Evolutionary conservation across 1,284 basidiomycete species (phyloP).

Genomic region (Schizophyllum amplum): DNA sequence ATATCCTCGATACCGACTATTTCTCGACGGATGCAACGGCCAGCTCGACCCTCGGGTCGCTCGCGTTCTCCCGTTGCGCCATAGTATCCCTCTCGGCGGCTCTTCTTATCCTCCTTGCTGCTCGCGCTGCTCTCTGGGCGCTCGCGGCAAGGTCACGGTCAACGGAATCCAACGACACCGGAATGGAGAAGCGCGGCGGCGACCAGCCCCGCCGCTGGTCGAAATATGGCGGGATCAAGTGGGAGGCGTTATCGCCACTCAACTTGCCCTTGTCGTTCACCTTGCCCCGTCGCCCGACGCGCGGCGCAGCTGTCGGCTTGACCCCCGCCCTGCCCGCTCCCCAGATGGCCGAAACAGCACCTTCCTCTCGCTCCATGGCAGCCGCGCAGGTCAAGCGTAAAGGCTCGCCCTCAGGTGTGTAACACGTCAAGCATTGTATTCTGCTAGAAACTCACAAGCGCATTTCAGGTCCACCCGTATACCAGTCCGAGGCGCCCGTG

Average conservation of each 20-base stretch:
- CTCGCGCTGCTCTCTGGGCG: neutral
- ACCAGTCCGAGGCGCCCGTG: conserved; percentile 12
- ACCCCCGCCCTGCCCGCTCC: neutral
- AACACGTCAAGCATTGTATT: neutral
- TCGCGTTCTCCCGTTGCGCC: neutral
- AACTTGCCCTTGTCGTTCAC: neutral
- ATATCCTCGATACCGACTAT: neutral
- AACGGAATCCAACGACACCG: neutral
- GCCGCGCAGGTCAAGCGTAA: neutral
- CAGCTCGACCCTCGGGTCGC: neutral
- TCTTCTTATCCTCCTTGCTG: neutral
- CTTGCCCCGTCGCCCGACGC: neutral
- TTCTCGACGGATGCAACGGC: neutral
- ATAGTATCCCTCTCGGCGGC: neutral
- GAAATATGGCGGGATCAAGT: neutral
- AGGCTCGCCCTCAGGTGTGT: neutral
- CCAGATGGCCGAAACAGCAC: neutral
- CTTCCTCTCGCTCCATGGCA: neutral
- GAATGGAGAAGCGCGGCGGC: neutral
- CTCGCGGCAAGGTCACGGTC: neutral
- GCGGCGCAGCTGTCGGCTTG: neutral
- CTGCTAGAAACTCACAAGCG: neutral
- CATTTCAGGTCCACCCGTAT: conserved; percentile 12
- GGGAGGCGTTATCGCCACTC: neutral
- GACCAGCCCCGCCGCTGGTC: neutral